These are phyloP conservation scores for Arabidopsis hybrid DNA, from an alignment of 441 rosid genomes.

Conservation along the genomic window DNA sequence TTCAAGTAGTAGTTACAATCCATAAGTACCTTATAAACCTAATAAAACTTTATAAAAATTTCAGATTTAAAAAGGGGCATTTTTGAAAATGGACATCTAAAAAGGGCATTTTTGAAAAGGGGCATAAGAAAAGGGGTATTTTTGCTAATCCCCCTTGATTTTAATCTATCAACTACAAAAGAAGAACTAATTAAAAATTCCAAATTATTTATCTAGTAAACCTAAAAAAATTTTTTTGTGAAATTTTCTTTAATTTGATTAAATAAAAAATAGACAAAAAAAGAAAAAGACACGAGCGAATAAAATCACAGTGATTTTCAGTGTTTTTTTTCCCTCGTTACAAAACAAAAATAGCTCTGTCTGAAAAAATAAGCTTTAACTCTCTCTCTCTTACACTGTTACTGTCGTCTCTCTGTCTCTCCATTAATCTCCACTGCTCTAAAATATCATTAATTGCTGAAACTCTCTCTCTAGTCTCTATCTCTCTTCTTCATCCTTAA, in stretches of 20 bases:
- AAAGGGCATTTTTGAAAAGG: too few relatives aligned
- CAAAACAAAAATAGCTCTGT: conserved; percentile 32
- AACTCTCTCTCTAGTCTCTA: conserved; percentile 11
- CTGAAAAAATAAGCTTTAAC: conserved; percentile 25
- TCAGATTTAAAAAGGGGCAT: too few relatives aligned
- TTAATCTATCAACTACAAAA: too few relatives aligned
- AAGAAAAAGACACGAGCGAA: conserved; percentile 24
- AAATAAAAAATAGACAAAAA: conserved; percentile 7
- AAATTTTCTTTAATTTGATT: not conserved
- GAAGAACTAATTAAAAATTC: not conserved
- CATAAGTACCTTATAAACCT: too few relatives aligned
- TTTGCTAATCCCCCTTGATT: too few relatives aligned
- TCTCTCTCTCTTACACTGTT: conserved; percentile 33
- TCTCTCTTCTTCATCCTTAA: conserved; percentile 29
- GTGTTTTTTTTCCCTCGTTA: conserved; percentile 13
- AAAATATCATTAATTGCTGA: conserved; percentile 14
- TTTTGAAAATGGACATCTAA: too few relatives aligned
- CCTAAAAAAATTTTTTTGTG: not conserved
- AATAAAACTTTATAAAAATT: too few relatives aligned
- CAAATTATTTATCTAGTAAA: not conserved
- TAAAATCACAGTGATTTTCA: conserved; percentile 30
- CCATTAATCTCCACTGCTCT: conserved; percentile 30
- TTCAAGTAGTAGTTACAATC: too few relatives aligned
- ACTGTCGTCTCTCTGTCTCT: conserved; percentile 48
- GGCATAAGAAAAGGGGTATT: too few relatives aligned